phyloP scores from a whole-genome alignment of 768 basidiomycete genomes.

The Termitomyces sp. region DNA sequence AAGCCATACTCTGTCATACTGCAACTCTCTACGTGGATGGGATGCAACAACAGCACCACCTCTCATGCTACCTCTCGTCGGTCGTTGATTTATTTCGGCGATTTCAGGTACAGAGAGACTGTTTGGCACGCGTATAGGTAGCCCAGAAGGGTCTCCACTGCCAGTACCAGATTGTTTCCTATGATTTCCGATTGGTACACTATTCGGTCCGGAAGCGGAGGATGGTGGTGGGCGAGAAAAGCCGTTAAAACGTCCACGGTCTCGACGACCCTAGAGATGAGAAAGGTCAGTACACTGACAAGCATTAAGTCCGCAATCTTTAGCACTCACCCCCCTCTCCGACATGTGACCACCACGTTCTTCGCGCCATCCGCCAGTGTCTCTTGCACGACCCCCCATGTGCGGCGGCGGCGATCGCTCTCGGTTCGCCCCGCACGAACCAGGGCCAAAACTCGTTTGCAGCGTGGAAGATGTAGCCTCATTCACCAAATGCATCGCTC shows the following conservation, averaged over 20 bases:
- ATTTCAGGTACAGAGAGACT: neutral
- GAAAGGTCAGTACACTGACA: neutral
- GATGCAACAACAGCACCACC: conserved; percentile 8
- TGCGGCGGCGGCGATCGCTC: conserved; percentile 19
- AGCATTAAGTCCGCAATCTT: neutral
- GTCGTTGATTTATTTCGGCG: neutral
- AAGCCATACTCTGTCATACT: conserved; percentile 20
- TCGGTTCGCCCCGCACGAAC: neutral
- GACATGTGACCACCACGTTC: conserved; percentile 4
- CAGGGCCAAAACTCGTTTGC: conserved; percentile 1
- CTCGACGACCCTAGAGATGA: conserved; percentile 17
- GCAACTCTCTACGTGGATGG: conserved; percentile 15
- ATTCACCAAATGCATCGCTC: conserved; percentile 21
- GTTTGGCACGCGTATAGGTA: conserved; percentile 1
- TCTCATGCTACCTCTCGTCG: conserved; percentile 7
- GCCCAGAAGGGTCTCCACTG: conserved; percentile 6
- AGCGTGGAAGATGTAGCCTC: conserved; percentile 7
- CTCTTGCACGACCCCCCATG: conserved; percentile 4
- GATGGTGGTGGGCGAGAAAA: conserved; percentile 14
- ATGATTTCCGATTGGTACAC: conserved; percentile 29
- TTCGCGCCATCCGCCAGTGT: conserved; percentile 9
- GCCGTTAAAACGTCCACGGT: conserved; percentile 20
- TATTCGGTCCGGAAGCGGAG: conserved; percentile 28
- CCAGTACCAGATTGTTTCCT: conserved; percentile 10
- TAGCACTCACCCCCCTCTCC: conserved; percentile 8